Evolutionary conservation across 768 basidiomycete genomes (phyloP).

Genomic region (Clavulina sp.): DNA sequence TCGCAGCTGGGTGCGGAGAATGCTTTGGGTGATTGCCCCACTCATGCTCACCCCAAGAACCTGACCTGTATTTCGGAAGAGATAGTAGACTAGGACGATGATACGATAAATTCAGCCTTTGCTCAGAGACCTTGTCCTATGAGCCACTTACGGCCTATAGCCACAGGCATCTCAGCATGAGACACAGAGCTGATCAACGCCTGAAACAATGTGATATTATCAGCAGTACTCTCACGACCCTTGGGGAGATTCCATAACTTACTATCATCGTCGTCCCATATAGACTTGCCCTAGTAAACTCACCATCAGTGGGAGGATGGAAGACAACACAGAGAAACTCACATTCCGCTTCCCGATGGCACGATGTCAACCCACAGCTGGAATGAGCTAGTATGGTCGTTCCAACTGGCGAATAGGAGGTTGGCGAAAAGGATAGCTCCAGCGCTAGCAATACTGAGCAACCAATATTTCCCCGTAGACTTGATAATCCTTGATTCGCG

Average conservation of each 20-base stretch:
- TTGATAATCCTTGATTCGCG: slow-evolving; percentile 51
- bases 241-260: too few species aligned
- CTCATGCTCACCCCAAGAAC: slow-evolving; percentile 85
- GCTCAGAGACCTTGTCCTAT: too few species aligned
- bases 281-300: slow-evolving; percentile 37
- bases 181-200: slow-evolving; percentile 75
- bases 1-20: slow-evolving; percentile 53
- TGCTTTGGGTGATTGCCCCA: slow-evolving; percentile 66
- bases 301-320: neutral
- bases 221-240: neutral
- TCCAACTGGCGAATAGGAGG: slow-evolving; percentile 48
- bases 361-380: slow-evolving; percentile 65
- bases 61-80: slow-evolving; percentile 88
- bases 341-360: slow-evolving; percentile 59
- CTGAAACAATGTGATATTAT: slow-evolving; percentile 24
- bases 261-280: slow-evolving; percentile 81
- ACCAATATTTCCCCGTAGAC: slow-evolving; percentile 70
- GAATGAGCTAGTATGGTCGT: slow-evolving; percentile 38
- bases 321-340: neutral
- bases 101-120: neutral
- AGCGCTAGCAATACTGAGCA: slow-evolving; percentile 37
- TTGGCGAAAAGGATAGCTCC: slow-evolving; percentile 41
- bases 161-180: slow-evolving; percentile 70
- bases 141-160: slow-evolving; percentile 68
- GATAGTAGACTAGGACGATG: slow-evolving; percentile 53